These are phyloP conservation scores for Cercis canadensis DNA, from an alignment of 306 rosid species.

Conservation along the genomic window DNA sequence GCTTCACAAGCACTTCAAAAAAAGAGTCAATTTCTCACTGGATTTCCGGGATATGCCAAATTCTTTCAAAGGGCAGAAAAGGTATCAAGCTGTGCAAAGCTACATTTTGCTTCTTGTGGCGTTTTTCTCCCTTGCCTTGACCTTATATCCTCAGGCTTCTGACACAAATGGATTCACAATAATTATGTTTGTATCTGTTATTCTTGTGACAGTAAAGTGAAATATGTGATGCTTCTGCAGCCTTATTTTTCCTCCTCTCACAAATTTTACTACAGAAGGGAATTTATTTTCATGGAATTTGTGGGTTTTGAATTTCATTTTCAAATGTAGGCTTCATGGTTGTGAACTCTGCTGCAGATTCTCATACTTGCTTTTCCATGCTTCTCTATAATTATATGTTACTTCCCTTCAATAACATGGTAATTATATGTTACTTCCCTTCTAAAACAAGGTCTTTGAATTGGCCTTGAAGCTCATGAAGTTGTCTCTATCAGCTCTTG, in stretches of 20 bases:
- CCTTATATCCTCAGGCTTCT: slow-evolving; percentile 10
- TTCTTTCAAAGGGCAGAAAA: slow-evolving; percentile 26
- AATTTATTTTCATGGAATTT: neutral
- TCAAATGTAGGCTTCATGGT: neutral
- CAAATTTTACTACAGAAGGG: slow-evolving; percentile 10
- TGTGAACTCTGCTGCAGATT: no score
- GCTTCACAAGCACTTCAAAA: slow-evolving; percentile 8
- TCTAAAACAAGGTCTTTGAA: no score
- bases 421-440: no score
- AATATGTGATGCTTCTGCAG: slow-evolving; percentile 6
- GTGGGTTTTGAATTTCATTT: slow-evolving; percentile 14
- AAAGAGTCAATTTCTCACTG: slow-evolving; percentile 43
- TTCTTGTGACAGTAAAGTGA: slow-evolving; percentile 18
- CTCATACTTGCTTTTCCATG: slow-evolving; percentile 8
- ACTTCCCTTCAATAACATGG: no score
- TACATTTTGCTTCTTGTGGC: slow-evolving; percentile 33
- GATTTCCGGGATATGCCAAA: slow-evolving; percentile 63
- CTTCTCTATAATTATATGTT: no score
- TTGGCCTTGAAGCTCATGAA: no score
- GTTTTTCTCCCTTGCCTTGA: slow-evolving; percentile 32
- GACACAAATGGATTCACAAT: slow-evolving; percentile 31
- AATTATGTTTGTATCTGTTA: slow-evolving; percentile 15
- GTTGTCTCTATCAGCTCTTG: slow-evolving; percentile 35
- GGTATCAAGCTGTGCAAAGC: slow-evolving; percentile 20
- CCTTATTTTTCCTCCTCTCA: neutral